These are phyloP conservation scores for Arthrobotrys pseudoclavata DNA, from an alignment of 2,329 filamentous ascomycete species.

Conservation along the genomic window DNA sequence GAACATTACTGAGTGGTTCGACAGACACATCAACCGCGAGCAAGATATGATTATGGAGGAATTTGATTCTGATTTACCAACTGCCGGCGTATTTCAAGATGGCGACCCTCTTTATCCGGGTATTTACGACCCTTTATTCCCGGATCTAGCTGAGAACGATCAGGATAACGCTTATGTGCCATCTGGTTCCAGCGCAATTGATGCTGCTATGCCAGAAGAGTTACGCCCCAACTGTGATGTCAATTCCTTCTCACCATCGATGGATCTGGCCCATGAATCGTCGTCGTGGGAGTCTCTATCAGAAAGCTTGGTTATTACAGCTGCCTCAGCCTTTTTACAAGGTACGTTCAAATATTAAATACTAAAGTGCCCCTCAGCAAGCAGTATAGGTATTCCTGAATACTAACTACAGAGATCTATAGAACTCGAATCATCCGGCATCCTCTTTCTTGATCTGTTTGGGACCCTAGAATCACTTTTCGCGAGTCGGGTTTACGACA, in stretches of 20 bases:
- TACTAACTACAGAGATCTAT: background rate
- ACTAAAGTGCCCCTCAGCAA: too few species aligned
- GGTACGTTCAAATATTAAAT: background rate
- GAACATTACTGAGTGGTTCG: background rate
- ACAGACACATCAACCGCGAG: background rate
- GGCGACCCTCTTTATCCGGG: background rate
- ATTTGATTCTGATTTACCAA: background rate
- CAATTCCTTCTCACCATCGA: background rate
- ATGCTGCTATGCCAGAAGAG: too few species aligned
- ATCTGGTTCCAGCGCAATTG: too few species aligned
- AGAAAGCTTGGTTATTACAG: background rate
- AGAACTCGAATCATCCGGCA: constrained; percentile 2
- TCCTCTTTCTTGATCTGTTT: constrained; percentile 1
- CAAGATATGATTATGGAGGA: background rate
- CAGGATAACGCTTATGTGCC: background rate
- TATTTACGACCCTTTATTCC: background rate
- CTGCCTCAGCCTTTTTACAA: background rate
- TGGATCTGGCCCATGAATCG: background rate
- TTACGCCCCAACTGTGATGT: background rate
- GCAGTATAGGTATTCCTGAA: background rate
- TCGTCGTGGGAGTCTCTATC: background rate
- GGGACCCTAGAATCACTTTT: background rate
- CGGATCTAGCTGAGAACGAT: background rate
- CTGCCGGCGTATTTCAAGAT: background rate
- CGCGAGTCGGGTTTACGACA: background rate